Evolutionary conservation across 805 yeast genomes (phyloP).

Genomic region (Blastobotrys parvus): DNA sequence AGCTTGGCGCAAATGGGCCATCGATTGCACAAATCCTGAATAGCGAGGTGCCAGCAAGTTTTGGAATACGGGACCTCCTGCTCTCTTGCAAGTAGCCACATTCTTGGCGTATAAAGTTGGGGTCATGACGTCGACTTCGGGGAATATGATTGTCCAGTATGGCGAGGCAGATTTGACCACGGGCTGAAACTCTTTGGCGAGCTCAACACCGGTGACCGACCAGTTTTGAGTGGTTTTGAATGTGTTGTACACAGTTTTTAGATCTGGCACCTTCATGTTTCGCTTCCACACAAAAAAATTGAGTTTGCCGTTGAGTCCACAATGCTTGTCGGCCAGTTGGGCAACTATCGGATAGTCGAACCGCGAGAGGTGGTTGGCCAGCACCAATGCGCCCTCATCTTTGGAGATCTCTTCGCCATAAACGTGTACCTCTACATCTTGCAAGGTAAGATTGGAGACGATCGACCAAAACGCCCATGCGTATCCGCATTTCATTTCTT

Average conservation of each 20-base stretch:
- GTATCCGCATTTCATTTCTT: background rate
- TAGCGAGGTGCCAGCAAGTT: constrained; percentile 74
- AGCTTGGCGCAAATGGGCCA: constrained; percentile 20
- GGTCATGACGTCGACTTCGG: constrained; percentile 63
- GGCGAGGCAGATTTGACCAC: constrained; percentile 2
- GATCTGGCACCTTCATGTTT: constrained; percentile 53
- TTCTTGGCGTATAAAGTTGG: constrained; percentile 36
- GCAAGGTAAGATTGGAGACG: background rate
- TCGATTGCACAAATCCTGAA: constrained; percentile 22
- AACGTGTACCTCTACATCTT: background rate
- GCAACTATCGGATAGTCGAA: constrained; percentile 56
- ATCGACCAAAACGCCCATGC: background rate
- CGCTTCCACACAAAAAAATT: constrained; percentile 65
- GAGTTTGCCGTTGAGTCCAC: constrained; percentile 24
- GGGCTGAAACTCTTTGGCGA: constrained; percentile 21
- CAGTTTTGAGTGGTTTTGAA: constrained; percentile 62
- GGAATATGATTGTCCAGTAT: constrained; percentile 62
- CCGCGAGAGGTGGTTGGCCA: constrained; percentile 58
- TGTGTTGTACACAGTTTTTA: constrained; percentile 39
- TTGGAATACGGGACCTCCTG: constrained; percentile 50
- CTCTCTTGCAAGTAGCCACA: constrained; percentile 43
- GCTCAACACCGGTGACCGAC: constrained; percentile 31
- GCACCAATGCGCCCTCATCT: constrained; percentile 30
- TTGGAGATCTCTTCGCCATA: constrained; percentile 13
- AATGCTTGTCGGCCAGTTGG: constrained; percentile 20